Evolutionary conservation across 2,329 filamentous ascomycete genomes (phyloP).

Genomic region (Coccinonectria pachysandricola): DNA sequence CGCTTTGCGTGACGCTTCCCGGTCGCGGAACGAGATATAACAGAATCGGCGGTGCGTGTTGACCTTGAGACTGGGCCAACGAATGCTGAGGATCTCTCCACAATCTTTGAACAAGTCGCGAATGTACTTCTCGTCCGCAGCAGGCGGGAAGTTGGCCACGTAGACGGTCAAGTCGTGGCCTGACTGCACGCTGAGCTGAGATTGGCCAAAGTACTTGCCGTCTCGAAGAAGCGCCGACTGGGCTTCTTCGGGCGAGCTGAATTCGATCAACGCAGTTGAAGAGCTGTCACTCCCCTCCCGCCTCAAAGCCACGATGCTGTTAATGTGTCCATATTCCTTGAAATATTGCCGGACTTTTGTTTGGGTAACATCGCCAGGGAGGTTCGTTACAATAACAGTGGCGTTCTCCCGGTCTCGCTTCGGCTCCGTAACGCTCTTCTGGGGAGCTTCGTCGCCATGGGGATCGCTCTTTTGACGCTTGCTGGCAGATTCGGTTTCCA

Average conservation of each 20-base stretch:
- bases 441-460: slow-evolving; percentile 16
- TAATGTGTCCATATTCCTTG: slow-evolving; percentile 77
- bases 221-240: slow-evolving; percentile 71
- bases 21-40: slow-evolving; percentile 78
- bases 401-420: slow-evolving; percentile 88
- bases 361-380: slow-evolving; percentile 60
- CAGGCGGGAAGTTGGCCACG: slow-evolving; percentile 79
- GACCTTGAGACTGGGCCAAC: slow-evolving; percentile 84
- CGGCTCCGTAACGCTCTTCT: slow-evolving; percentile 13
- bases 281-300: slow-evolving; percentile 50
- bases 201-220: slow-evolving; percentile 66
- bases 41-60: slow-evolving; percentile 88
- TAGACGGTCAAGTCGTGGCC: slow-evolving; percentile 76
- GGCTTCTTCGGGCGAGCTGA: slow-evolving; percentile 70
- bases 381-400: slow-evolving; percentile 67
- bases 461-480: slow-evolving; percentile 57
- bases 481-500: slow-evolving; percentile 33
- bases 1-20: slow-evolving; percentile 59
- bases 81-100: slow-evolving; percentile 74
- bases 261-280: slow-evolving; percentile 72
- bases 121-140: slow-evolving; percentile 61
- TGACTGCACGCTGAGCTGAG: slow-evolving; percentile 61
- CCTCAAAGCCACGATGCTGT: slow-evolving; percentile 57
- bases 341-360: slow-evolving; percentile 81
- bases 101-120: slow-evolving; percentile 59